phyloP scores from a whole-genome alignment of 148 eudicot genomes.

The Persicaria tinctoria region DNA sequence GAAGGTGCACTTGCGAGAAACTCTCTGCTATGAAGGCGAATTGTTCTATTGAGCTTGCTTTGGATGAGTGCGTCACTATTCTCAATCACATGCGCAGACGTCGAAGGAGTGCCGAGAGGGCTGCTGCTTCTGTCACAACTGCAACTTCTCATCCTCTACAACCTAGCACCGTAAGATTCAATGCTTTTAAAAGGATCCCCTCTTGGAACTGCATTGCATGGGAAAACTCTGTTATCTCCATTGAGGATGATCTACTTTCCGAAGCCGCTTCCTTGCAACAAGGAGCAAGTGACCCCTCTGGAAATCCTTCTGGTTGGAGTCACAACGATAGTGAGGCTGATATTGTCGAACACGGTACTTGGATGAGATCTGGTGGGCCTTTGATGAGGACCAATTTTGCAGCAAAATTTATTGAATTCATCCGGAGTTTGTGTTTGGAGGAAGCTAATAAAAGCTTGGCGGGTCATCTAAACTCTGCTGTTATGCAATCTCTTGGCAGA shows the following conservation, averaged over 20 bases:
- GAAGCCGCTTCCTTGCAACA: slow-evolving; percentile 57
- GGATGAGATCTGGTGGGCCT: slow-evolving; percentile 94
- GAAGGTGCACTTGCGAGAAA: slow-evolving; percentile 96
- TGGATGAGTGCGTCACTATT: slow-evolving; percentile 77
- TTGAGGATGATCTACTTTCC: slow-evolving; percentile 54
- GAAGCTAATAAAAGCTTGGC: slow-evolving; percentile 27
- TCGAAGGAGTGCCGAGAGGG: slow-evolving; percentile 53
- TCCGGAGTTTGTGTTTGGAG: slow-evolving; percentile 50
- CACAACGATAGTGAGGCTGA: slow-evolving; percentile 78
- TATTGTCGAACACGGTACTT: slow-evolving; percentile 39
- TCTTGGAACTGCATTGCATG: slow-evolving; percentile 89
- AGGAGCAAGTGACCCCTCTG: slow-evolving; percentile 15
- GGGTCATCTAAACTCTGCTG: slow-evolving; percentile 26
- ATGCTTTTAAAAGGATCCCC: slow-evolving; percentile 72
- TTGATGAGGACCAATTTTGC: slow-evolving; percentile 86
- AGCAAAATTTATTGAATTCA: slow-evolving; percentile 51
- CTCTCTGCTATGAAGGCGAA: slow-evolving; percentile 90
- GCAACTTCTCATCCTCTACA: slow-evolving; percentile 23
- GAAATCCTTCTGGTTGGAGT: slow-evolving; percentile 18
- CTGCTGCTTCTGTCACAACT: slow-evolving; percentile 33
- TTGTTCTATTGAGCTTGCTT: slow-evolving; percentile 78
- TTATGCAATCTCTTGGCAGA: neutral
- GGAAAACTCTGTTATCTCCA: slow-evolving; percentile 79
- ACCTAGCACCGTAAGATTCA: slow-evolving; percentile 39
- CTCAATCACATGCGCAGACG: slow-evolving; percentile 94